Evolutionary conservation across 352 stramenopile species (phyloP), one percentile per base, ranked within the genome.

Genomic region (Globisporangium barbulae): DNA sequence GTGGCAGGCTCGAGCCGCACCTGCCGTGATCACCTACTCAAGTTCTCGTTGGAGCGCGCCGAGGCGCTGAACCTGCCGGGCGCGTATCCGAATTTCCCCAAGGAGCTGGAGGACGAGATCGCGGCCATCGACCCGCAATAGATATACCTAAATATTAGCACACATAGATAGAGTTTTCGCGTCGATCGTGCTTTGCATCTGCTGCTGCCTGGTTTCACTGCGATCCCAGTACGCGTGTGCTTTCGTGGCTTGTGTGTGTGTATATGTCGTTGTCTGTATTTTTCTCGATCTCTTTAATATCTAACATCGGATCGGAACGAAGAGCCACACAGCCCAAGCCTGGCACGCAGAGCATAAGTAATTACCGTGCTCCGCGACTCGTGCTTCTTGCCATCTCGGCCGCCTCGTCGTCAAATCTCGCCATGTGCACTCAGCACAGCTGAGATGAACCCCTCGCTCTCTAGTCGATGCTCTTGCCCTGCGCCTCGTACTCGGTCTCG

Each of bases 391-490:
- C 45, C 35, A 5, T 25, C 45, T 49, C 13, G 21, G 31, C 39
- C 3, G 53, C 41, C 17, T 35, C 37, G 37, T 28, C 54, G 3
- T 21, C 53, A 28, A 21, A 21, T 22, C 25, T 28, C 25, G 25
- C 25, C 25, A 28, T 28, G 25, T 28, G 25, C 25, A 28, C 25
- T 28, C 25, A 28, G 2, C 25, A 3, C 25, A 28, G 25, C 25
- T 28, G 25, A 28, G 25, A 28, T 28, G 25, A 28, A 28, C 25
- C 25, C 25, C 25, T 5, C 30, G 48, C 22, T 25, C 7, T 55
- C 75, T 91, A 93, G 63, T 94, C 86, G 66, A 94, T 93, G 66
- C 58, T 68, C 80, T 94, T 94, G 72, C 86, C 86, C 67, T 83
- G 67, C 61, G 78, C 71, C 73, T 94, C 86, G 69, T 93, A 91